Evolutionary conservation across 495 filamentous ascomycete species (phyloP).

Genomic region (Chaetomidium leptoderma): DNA sequence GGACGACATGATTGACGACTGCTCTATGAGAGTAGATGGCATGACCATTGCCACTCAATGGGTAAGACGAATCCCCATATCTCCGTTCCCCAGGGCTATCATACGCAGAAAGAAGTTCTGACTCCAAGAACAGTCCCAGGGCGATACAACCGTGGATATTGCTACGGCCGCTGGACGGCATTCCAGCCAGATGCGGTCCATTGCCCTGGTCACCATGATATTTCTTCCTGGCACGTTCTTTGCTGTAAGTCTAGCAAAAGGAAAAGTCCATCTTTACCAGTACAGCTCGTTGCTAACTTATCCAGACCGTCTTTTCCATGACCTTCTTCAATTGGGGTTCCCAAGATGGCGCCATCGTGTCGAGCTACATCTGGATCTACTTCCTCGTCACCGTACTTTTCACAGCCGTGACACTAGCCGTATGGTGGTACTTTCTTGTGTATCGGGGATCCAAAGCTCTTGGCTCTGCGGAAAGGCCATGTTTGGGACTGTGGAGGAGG

Average conservation of each 20-base stretch:
- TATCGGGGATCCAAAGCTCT: no score
- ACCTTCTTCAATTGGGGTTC: slow-evolving; percentile 18
- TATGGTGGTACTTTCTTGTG: no score
- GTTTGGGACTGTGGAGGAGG: no score
- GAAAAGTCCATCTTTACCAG: not conserved
- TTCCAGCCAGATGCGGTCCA: slow-evolving; percentile 30
- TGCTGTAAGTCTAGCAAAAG: slow-evolving; percentile 1
- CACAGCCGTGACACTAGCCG: no score
- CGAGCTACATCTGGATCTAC: slow-evolving; percentile 4
- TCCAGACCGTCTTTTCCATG: slow-evolving; percentile 19
- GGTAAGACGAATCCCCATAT: not conserved
- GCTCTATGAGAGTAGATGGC: not conserved
- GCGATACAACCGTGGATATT: slow-evolving; percentile 27
- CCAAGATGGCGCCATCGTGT: not conserved
- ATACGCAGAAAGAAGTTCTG: not conserved
- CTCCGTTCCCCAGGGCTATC: not conserved
- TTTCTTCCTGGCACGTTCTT: slow-evolving; percentile 22
- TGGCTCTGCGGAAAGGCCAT: no score
- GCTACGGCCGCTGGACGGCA: slow-evolving; percentile 24
- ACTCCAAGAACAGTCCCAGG: not conserved
- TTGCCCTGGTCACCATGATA: slow-evolving; percentile 23
- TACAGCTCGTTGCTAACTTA: not conserved
- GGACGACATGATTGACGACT: not conserved
- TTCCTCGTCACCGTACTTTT: not conserved
- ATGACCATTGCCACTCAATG: not conserved